Percentiles rank a stretch among this genome's conserved stretches.
These are phyloP conservation scores for Apiospora pterosperma DNA, from an alignment of 2,329 filamentous ascomycete genomes.

Conservation along the genomic window DNA sequence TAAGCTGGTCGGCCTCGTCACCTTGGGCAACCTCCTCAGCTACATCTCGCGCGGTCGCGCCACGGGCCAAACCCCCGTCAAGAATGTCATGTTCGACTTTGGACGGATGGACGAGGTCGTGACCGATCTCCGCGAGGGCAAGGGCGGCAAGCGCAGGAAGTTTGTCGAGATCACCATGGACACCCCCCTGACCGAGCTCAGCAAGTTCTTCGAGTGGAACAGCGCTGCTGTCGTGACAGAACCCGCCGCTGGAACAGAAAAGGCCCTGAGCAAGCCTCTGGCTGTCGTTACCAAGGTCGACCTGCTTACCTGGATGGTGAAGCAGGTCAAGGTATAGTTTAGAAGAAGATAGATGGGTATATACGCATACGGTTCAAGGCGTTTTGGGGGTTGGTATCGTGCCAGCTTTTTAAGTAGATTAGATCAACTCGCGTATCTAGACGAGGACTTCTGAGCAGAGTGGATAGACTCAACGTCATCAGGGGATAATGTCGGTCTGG, in stretches of 20 bases:
- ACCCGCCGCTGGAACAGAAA: constrained; percentile 50
- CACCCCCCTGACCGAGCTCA: constrained; percentile 77
- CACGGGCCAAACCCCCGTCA: constrained; percentile 67
- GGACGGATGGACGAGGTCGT: constrained; percentile 81
- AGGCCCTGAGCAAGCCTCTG: constrained; percentile 66
- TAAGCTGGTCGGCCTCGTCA: constrained; percentile 86
- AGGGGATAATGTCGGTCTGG: constrained; percentile 7
- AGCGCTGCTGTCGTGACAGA: constrained; percentile 94
- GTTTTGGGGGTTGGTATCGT: constrained; percentile 1
- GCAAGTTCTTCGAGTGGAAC: constrained; percentile 97
- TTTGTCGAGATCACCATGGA: constrained; percentile 95
- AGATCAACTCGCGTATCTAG: constrained; percentile 18
- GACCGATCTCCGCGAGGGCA: constrained; percentile 67
- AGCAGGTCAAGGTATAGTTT: constrained; percentile 32
- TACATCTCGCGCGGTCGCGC: constrained; percentile 85
- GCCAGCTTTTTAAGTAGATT: constrained; percentile 8
- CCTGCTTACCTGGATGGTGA: constrained; percentile 87
- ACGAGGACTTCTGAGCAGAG: neutral
- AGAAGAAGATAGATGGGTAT: neutral
- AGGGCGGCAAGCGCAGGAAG: constrained; percentile 53
- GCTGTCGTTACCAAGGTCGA: constrained; percentile 97
- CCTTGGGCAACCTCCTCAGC: constrained; percentile 88
- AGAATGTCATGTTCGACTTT: constrained; percentile 97
- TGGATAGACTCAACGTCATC: constrained; percentile 30
- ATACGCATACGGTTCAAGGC: neutral